Evolutionary conservation across 2,329 filamentous ascomycete species (phyloP), one percentile per base, ranked within the genome.

Genomic region (Fusarium cyanostomum): DNA sequence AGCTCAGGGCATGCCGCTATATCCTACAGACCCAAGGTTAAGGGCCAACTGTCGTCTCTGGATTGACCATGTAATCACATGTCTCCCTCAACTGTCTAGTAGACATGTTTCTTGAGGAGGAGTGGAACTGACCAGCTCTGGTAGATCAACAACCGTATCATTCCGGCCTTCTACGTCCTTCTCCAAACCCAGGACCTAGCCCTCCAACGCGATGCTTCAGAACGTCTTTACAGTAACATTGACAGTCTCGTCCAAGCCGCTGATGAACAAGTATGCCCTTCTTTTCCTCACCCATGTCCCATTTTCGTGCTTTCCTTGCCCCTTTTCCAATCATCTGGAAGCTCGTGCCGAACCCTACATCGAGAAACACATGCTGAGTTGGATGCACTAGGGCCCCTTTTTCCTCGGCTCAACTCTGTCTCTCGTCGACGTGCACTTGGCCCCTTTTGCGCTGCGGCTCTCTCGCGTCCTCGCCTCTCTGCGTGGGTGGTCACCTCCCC

Each of bases 41-140:
- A 87, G 88, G 66, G 92, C 93, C 2, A 86, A 90, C 53, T 92
- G 87, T 56, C 86, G 92, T 38, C 77, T 95, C 9, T 96, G 92
- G 92, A 84, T 87, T 24, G 90, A 94, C 66, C 91, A 95, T 79
- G 88, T 92, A 77, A 75, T 85, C 73, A 26, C 10, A 28, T 45
- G 0, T 35, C 21, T 21, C 21, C 10, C 2, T 12, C 30, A 5
- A 33, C n/a, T 30, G 37, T 24, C 8, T 10, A 16, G 8, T 9
- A 21, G 3, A 10, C 7, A 13, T 21, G 6, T 8, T 26, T 7
- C 18, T 21, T 7, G 4, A 9, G 21, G 21, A 24, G 11, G 6
- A 31, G n/a, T 21, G 10, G 11, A 10, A n/a, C 48, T 63, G 16
- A 42, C 37, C 1, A 15, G 2, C 26, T 15, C 18, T 16, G 5